A percentile compares a stretch with the other conserved stretches of the same genome.
These are phyloP conservation scores for Sonneratia caseolaris DNA, from an alignment of 345 rosid genomes.

Conservation along the genomic window DNA sequence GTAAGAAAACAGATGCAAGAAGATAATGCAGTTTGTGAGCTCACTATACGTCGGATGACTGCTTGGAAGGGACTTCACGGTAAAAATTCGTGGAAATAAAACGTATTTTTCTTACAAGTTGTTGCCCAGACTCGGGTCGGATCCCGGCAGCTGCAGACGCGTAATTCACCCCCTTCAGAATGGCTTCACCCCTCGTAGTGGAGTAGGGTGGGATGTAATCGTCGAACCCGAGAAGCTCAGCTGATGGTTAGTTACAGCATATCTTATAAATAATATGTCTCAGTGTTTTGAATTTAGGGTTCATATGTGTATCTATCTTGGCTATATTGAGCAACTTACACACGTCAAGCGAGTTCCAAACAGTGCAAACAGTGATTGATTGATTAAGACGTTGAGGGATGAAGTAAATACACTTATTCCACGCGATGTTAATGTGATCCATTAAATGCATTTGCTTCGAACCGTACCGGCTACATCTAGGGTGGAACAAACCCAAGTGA, in stretches of 20 bases:
- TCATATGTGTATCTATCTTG: background rate
- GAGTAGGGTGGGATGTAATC: conserved; percentile 22
- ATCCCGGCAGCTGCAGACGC: conserved; percentile 51
- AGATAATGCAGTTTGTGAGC: background rate
- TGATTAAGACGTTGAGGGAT: background rate
- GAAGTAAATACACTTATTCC: background rate
- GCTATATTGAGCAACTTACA: too few species aligned
- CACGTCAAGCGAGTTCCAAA: too few species aligned
- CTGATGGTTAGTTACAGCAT: conserved; percentile 3
- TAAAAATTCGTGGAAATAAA: background rate
- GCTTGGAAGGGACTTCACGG: too few species aligned
- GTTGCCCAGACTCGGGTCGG: conserved; percentile 34
- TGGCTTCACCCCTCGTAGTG: conserved; percentile 5
- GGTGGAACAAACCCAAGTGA: background rate
- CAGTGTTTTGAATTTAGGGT: background rate
- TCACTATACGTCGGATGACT: too few species aligned
- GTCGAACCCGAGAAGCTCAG: conserved; percentile 21
- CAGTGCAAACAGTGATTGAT: too few species aligned
- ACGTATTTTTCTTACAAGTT: conserved; percentile 4
- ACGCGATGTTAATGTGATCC: background rate
- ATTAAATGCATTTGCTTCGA: background rate
- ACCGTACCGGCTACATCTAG: background rate
- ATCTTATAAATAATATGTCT: background rate
- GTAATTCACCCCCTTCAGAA: conserved; percentile 42
- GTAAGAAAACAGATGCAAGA: background rate